phyloP scores from a whole-genome alignment of 257 asterid genomes.

The Fraxinus americana region DNA sequence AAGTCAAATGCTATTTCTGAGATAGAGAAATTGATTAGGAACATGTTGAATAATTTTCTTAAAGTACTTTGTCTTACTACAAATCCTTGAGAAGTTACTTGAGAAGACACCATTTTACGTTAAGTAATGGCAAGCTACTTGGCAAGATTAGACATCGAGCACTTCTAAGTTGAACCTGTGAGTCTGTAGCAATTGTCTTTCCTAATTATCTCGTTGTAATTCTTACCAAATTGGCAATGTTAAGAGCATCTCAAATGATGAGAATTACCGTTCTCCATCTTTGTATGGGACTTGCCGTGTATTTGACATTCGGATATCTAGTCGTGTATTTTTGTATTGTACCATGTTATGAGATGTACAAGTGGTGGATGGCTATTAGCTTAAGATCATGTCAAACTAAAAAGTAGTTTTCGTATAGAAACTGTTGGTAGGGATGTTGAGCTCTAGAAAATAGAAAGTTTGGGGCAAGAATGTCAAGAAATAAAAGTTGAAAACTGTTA shows the following conservation, averaged over 20 bases:
- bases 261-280: not conserved
- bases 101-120: conserved; percentile 84
- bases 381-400: too few species aligned
- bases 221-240: not conserved
- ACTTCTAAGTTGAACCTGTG: conserved; percentile 34
- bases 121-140: conserved; percentile 94
- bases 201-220: not conserved
- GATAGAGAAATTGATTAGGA: too few species aligned
- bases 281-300: not conserved
- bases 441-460: not conserved
- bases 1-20: too few species aligned
- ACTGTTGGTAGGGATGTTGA: not conserved
- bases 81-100: conserved; percentile 60
- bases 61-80: too few species aligned
- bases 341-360: too few species aligned
- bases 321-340: not conserved
- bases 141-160: conserved; percentile 67
- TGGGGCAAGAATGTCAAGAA: not conserved
- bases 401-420: too few species aligned
- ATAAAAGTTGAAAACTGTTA: not conserved
- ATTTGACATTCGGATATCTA: too few species aligned
- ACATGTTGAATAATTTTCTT: too few species aligned
- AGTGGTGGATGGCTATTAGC: too few species aligned
- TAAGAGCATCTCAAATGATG: too few species aligned
- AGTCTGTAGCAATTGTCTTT: not conserved